Conservation (phyloP, 441 rosid species). For the Pelargonium citronellum region DNA sequence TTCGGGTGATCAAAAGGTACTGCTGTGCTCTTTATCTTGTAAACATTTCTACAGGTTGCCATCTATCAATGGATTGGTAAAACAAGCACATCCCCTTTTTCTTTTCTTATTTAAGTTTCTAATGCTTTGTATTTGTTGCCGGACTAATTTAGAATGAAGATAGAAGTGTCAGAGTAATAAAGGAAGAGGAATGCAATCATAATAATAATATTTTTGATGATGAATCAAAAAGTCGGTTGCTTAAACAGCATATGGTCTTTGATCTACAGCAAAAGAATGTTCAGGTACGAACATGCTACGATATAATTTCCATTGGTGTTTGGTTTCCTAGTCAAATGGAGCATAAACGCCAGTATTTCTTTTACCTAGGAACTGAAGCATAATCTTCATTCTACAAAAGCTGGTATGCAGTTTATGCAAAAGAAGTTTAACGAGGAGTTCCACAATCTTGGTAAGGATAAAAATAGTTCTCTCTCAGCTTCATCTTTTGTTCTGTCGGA, state of each 20-base stretch:
- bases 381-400: conserved; percentile 58
- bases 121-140: not conserved
- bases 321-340: not conserved
- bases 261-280: conserved; percentile 1
- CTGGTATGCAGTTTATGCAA: conserved; percentile 85
- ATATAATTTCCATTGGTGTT: not conserved
- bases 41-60: not conserved
- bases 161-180: not conserved
- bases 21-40: conserved; percentile 17
- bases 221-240: not conserved
- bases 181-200: conserved; percentile 1
- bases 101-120: not conserved
- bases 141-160: not conserved
- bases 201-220: not conserved
- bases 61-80: not conserved
- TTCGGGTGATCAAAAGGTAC: conserved; percentile 53
- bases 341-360: conserved; percentile 1
- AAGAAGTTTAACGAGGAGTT: conserved; percentile 80
- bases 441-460: conserved; percentile 55
- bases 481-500: not conserved
- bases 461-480: conserved; percentile 8
- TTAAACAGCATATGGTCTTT: not conserved
- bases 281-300: not conserved
- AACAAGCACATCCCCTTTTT: not conserved
- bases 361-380: conserved; percentile 60